Evolutionary conservation across 2,329 filamentous ascomycete species (phyloP).

Genomic region (Sporothrix luriei): DNA sequence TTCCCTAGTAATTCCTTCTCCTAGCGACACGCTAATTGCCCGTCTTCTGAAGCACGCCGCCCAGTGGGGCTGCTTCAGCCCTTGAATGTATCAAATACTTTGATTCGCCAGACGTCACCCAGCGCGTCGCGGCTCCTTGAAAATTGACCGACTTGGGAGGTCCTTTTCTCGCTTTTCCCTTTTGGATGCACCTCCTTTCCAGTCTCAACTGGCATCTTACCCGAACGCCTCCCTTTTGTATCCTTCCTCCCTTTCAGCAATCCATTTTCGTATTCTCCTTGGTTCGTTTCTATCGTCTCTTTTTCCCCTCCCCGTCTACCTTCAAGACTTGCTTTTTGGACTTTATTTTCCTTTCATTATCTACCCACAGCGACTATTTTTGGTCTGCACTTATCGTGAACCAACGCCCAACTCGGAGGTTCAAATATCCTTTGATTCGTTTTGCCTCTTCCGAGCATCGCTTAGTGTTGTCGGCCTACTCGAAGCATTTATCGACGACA

Average conservation of each 20-base stretch:
- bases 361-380: slow-evolving; percentile 2
- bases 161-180: background rate
- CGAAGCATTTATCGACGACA: background rate
- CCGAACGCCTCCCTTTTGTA: slow-evolving; percentile 19
- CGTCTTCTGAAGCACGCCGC: background rate
- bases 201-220: slow-evolving; percentile 19
- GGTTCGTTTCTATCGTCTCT: background rate
- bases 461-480: background rate
- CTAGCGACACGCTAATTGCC: slow-evolving; percentile 10
- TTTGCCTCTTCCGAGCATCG: background rate
- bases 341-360: slow-evolving; percentile 8
- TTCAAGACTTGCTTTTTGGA: background rate
- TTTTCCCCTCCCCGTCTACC: background rate
- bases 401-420: slow-evolving; percentile 35
- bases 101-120: background rate
- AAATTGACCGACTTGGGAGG: no score
- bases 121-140: background rate
- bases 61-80: slow-evolving; percentile 2
- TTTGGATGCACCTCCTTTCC: slow-evolving; percentile 15
- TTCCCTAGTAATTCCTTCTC: slow-evolving; percentile 17
- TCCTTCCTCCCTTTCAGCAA: slow-evolving; percentile 12
- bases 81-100: slow-evolving; percentile 26
- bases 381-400: background rate
- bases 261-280: no score
- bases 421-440: slow-evolving; percentile 8